These are phyloP conservation scores for Chrysochromulina parva DNA, from an alignment of 78 protist genomes.

Conservation along the genomic window DNA sequence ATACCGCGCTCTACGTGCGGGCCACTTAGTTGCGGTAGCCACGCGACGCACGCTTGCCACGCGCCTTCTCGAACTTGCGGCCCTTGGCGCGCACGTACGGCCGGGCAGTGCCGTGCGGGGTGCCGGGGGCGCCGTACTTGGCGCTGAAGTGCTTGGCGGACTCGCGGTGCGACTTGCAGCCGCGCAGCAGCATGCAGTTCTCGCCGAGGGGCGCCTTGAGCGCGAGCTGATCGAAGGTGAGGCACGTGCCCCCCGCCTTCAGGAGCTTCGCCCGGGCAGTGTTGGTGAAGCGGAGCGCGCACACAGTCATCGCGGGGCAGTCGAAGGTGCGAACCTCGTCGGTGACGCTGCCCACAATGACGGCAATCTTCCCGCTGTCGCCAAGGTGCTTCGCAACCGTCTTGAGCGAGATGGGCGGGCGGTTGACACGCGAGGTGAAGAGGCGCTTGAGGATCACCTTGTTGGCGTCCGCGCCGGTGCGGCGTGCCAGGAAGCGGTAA, in stretches of 20 bases:
- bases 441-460: slow-evolving; percentile 90
- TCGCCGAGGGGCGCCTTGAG: slow-evolving; percentile 90
- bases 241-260: slow-evolving; percentile 94
- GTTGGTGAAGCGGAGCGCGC: slow-evolving; percentile 95
- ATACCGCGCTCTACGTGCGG: too few relatives aligned
- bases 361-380: slow-evolving; percentile 73
- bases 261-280: slow-evolving; percentile 95
- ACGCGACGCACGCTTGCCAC: slow-evolving; percentile 71
- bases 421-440: slow-evolving; percentile 79
- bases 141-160: slow-evolving; percentile 96
- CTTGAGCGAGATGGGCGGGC: slow-evolving; percentile 86
- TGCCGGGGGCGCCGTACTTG: slow-evolving; percentile 85
- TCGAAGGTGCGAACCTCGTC: slow-evolving; percentile 94
- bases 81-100: slow-evolving; percentile 76
- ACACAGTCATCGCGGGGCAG: slow-evolving; percentile 87
- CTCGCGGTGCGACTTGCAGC: slow-evolving; percentile 88
- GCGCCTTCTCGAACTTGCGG: slow-evolving; percentile 71
- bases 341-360: slow-evolving; percentile 96
- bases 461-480: slow-evolving; percentile 96
- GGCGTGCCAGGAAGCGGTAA: slow-evolving; percentile 96
- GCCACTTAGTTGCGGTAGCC: slow-evolving; percentile 56
- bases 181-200: slow-evolving; percentile 88
- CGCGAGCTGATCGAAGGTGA: slow-evolving; percentile 99
- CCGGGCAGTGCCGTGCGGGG: slow-evolving; percentile 16
- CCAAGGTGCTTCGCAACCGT: not conserved